Conservation (phyloP, 108 stramenopile genomes). For the Thalassiosira profunda region DNA sequence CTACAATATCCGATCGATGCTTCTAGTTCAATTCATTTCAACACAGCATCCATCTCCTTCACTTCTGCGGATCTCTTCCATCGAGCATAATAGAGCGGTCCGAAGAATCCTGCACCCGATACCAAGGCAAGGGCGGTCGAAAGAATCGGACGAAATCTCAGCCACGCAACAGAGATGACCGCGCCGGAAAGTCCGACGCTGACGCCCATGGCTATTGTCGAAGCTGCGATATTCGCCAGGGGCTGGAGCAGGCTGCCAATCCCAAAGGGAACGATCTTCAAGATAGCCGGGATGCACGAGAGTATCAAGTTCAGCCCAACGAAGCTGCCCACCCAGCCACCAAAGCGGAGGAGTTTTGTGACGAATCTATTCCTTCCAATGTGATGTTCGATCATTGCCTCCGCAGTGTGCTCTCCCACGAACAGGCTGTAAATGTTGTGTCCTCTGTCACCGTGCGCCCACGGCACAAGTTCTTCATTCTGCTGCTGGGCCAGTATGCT, state of each 20-base stretch:
- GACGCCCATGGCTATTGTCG: constrained; percentile 4
- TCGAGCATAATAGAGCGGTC: constrained; percentile 4
- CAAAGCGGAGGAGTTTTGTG: constrained; percentile 1
- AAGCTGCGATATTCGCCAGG: background rate
- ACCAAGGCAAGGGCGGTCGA: constrained; percentile 2
- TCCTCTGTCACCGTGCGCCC: constrained; percentile 7
- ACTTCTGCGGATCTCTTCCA: constrained; percentile 11
- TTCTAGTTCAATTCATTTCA: too few relatives aligned
- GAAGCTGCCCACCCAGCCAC: constrained; percentile 11
- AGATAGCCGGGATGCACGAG: constrained; percentile 8
- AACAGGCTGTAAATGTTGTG: constrained; percentile 4
- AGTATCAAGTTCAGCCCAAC: constrained; percentile 9
- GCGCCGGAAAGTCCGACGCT: background rate
- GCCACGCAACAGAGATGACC: constrained; percentile 15
- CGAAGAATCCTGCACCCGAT: constrained; percentile 6
- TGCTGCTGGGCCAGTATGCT: constrained; percentile 9
- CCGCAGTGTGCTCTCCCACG: background rate
- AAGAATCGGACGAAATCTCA: constrained; percentile 8
- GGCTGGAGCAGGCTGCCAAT: background rate
- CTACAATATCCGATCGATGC: too few relatives aligned
- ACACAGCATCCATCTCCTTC: background rate
- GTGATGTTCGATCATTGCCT: constrained; percentile 4
- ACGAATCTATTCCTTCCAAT: background rate
- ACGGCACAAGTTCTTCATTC: constrained; percentile 1
- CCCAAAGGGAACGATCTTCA: constrained; percentile 3